These are phyloP conservation scores for Calonectria crousiana DNA, from an alignment of 2,329 filamentous ascomycete species.

Conservation along the genomic window DNA sequence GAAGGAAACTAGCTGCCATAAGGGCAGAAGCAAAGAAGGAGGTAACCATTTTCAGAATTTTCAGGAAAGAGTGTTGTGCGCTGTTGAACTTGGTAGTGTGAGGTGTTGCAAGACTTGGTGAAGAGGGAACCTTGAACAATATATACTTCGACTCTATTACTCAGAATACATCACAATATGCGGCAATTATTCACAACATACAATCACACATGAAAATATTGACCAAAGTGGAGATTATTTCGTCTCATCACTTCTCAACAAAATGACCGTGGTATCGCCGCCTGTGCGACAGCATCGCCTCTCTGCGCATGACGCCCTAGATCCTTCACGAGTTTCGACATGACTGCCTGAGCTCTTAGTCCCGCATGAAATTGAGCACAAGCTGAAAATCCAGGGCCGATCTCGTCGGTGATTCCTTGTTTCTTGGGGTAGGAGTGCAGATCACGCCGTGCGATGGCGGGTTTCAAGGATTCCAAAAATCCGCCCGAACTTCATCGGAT, in stretches of 20 bases:
- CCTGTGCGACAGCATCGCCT: not conserved
- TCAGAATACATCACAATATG: not conserved
- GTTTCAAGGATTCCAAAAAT: not conserved
- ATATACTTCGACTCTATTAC: not conserved
- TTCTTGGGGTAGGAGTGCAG: not conserved
- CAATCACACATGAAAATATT: not conserved
- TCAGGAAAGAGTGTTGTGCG: not conserved
- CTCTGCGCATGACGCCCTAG: not conserved
- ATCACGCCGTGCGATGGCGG: not conserved
- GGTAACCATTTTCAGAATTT: not conserved
- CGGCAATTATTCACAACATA: not conserved
- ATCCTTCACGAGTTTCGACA: not conserved
- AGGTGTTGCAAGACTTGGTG: not conserved
- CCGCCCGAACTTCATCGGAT: not conserved
- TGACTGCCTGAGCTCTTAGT: not conserved
- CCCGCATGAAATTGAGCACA: not conserved
- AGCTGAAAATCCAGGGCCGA: not conserved
- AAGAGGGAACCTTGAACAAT: not conserved
- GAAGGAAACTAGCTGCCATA: not conserved
- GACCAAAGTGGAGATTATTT: not conserved
- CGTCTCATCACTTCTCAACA: not conserved
- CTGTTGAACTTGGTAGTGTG: not conserved
- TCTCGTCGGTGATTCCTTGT: not conserved
- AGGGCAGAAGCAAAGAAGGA: not conserved
- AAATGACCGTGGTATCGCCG: not conserved